phyloP scores from a whole-genome alignment of 768 basidiomycete species.

The Boletus eberwhitei region DNA sequence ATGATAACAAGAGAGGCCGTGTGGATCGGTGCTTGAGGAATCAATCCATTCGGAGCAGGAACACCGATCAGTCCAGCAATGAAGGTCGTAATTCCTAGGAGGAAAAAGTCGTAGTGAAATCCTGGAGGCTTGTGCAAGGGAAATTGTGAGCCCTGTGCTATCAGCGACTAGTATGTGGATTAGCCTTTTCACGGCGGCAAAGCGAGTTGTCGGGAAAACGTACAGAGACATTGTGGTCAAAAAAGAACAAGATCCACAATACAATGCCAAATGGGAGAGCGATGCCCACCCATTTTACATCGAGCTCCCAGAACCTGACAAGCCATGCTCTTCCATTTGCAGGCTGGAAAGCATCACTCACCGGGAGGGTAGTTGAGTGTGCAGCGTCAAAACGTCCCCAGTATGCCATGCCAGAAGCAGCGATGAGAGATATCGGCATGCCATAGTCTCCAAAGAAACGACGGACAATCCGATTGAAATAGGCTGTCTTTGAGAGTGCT shows the following conservation, averaged over 20 bases:
- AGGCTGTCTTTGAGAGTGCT: slow-evolving; percentile 53
- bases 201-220: slow-evolving; percentile 1
- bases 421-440: slow-evolving; percentile 84
- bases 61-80: slow-evolving; percentile 82
- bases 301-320: slow-evolving; percentile 84
- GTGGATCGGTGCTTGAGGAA: slow-evolving; percentile 91
- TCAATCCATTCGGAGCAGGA: slow-evolving; percentile 83
- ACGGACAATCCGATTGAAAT: slow-evolving; percentile 72
- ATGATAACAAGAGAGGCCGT: slow-evolving; percentile 77
- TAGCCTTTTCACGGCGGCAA: neutral
- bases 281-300: slow-evolving; percentile 84
- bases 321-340: slow-evolving; percentile 77
- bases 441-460: slow-evolving; percentile 84
- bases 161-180: slow-evolving; percentile 59
- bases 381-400: slow-evolving; percentile 74
- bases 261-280: slow-evolving; percentile 87
- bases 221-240: slow-evolving; percentile 92
- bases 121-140: slow-evolving; percentile 89
- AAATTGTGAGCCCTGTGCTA: slow-evolving; percentile 87
- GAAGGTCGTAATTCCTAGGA: slow-evolving; percentile 87
- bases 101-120: slow-evolving; percentile 86
- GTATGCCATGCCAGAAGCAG: slow-evolving; percentile 73
- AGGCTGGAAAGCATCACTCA: slow-evolving; percentile 64
- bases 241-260: slow-evolving; percentile 91
- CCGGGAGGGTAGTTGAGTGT: slow-evolving; percentile 64